These are phyloP conservation scores for Tulasnella calospora DNA, from an alignment of 768 basidiomycete genomes.

Conservation along the genomic window DNA sequence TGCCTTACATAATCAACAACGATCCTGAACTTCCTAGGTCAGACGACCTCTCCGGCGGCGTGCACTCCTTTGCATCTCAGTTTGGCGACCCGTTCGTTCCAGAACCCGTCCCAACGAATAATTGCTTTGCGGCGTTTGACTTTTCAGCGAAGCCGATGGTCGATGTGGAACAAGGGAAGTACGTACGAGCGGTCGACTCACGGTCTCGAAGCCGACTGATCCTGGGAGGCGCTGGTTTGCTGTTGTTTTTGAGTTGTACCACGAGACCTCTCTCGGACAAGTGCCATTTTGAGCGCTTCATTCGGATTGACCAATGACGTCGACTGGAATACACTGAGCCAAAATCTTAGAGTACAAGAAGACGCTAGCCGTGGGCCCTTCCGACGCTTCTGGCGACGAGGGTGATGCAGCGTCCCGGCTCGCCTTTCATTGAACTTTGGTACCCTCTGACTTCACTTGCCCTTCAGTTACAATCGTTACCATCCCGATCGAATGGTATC, in stretches of 20 bases:
- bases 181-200: neutral
- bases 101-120: neutral
- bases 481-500: neutral
- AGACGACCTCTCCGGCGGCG: neutral
- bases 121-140: neutral
- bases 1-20: neutral
- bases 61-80: constrained; percentile 5
- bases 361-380: constrained; percentile 3
- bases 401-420: neutral
- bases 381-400: neutral
- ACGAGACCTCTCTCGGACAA: neutral
- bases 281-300: neutral
- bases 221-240: neutral
- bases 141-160: neutral
- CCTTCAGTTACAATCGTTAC: neutral
- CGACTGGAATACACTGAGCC: neutral
- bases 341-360: neutral
- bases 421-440: neutral
- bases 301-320: neutral
- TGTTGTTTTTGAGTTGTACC: constrained; percentile 5
- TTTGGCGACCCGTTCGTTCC: neutral
- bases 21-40: neutral
- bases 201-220: neutral
- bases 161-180: neutral
- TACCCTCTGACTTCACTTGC: neutral